A percentile compares a stretch with the other conserved stretches of the same genome.
phyloP scores from a whole-genome alignment of 2,329 filamentous ascomycete species.

The Pyricularia pennisetigena region DNA sequence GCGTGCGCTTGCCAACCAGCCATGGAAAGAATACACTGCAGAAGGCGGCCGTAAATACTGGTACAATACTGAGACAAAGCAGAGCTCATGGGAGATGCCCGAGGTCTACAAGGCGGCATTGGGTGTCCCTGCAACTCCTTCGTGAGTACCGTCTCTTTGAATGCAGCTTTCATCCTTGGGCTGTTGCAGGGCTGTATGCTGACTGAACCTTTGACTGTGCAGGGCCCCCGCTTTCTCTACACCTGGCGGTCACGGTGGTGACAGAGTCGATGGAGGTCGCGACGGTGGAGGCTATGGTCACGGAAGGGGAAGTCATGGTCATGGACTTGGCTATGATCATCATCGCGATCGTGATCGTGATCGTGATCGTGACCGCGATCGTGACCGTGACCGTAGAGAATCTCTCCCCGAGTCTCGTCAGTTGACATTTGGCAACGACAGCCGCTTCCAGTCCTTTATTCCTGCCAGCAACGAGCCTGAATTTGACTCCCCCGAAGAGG shows the following conservation, averaged over 20 bases:
- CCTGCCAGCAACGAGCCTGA: conserved; percentile 63
- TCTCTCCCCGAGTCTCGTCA: conserved; percentile 45
- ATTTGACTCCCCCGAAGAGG: conserved; percentile 73
- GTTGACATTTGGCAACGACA: conserved; percentile 45
- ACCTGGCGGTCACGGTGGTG: not conserved
- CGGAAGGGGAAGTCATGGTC: conserved; percentile 18
- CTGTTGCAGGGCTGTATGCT: not conserved
- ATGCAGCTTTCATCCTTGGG: not conserved
- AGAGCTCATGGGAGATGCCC: conserved; percentile 93
- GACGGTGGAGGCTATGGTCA: conserved; percentile 20
- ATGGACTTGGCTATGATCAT: conserved; percentile 7
- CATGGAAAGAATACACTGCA: conserved; percentile 88
- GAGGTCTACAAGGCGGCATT: conserved; percentile 69
- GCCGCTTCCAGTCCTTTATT: conserved; percentile 48
- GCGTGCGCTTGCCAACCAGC: conserved; percentile 72
- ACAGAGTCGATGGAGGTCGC: not conserved
- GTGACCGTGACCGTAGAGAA: conserved; percentile 19
- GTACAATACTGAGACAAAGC: conserved; percentile 85
- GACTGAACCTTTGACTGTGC: not conserved
- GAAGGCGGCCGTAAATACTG: conserved; percentile 87
- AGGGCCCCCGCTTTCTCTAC: not conserved
- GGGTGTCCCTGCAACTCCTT: conserved; percentile 41
- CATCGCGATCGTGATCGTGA: conserved; percentile 18
- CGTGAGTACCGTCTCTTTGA: conserved; percentile 20
- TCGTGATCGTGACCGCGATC: conserved; percentile 24